phyloP scores from a whole-genome alignment of 495 filamentous ascomycete genomes.

The Aspergillus homomorphus region DNA sequence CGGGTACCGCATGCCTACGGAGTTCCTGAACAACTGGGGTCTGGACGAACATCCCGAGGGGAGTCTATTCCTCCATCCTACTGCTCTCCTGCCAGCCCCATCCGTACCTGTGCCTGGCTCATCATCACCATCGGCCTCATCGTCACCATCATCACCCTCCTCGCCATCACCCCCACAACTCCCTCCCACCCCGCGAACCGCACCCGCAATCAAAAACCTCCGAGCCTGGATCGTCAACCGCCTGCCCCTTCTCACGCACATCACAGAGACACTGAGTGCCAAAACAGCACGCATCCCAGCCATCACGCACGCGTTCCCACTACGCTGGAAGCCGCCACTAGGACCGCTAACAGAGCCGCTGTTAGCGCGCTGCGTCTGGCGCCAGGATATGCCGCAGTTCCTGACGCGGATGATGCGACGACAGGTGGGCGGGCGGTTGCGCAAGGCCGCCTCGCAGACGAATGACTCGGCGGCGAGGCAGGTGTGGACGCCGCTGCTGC shows the following conservation, averaged over 20 bases:
- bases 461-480: conserved; percentile 22
- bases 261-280: conserved; percentile 13
- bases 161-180: background rate
- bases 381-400: conserved; percentile 64
- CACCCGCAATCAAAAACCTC: conserved; percentile 14
- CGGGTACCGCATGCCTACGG: conserved; percentile 51
- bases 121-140: background rate
- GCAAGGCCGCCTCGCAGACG: conserved; percentile 17
- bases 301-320: conserved; percentile 28
- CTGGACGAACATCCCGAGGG: conserved; percentile 52
- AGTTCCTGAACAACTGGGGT: conserved; percentile 62
- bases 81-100: background rate
- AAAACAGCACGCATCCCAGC: conserved; percentile 18
- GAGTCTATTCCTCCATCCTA: background rate
- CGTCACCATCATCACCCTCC: background rate
- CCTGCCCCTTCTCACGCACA: conserved; percentile 23
- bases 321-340: conserved; percentile 37
- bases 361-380: conserved; percentile 50
- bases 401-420: conserved; percentile 52
- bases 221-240: conserved; percentile 30
- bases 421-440: conserved; percentile 41
- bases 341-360: conserved; percentile 28
- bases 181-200: background rate
- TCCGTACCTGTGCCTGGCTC: background rate
- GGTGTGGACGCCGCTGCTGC: conserved; percentile 29